phyloP scores from a whole-genome alignment of 495 filamentous ascomycete genomes.

The Letharia lupina region DNA sequence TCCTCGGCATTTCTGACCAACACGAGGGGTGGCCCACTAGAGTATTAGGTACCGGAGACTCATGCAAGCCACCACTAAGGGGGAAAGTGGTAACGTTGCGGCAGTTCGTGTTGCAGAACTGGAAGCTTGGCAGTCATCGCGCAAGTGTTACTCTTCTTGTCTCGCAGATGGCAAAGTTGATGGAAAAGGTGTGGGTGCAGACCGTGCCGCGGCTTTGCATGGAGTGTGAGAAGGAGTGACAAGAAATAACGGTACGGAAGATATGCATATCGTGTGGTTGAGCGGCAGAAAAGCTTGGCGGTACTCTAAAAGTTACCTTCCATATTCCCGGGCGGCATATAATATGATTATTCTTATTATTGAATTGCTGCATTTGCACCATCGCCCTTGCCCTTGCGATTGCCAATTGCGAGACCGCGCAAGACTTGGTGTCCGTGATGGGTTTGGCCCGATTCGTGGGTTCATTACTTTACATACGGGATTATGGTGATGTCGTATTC shows the following conservation, averaged over 20 bases:
- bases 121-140: neutral
- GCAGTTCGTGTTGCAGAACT: neutral
- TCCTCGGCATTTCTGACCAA: neutral
- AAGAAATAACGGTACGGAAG: neutral
- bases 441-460: too few species aligned
- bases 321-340: neutral
- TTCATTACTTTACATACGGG: too few species aligned
- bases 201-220: too few species aligned
- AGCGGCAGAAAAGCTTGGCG: slow-evolving; percentile 1
- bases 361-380: too few species aligned
- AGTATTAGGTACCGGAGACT: neutral
- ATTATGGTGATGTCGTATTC: too few species aligned
- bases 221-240: neutral
- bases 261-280: slow-evolving; percentile 4
- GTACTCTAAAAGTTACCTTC: slow-evolving; percentile 3
- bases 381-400: neutral
- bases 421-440: too few species aligned
- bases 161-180: neutral
- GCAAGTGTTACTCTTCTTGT: neutral
- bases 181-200: neutral
- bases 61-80: neutral
- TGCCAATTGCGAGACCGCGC: neutral
- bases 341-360: too few species aligned
- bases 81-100: neutral
- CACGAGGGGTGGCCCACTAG: neutral